Evolutionary conservation across 176 grass and related monocot genomes (phyloP), one percentile per base, ranked within the genome.

Genomic region (Cymbopogon citratus): DNA sequence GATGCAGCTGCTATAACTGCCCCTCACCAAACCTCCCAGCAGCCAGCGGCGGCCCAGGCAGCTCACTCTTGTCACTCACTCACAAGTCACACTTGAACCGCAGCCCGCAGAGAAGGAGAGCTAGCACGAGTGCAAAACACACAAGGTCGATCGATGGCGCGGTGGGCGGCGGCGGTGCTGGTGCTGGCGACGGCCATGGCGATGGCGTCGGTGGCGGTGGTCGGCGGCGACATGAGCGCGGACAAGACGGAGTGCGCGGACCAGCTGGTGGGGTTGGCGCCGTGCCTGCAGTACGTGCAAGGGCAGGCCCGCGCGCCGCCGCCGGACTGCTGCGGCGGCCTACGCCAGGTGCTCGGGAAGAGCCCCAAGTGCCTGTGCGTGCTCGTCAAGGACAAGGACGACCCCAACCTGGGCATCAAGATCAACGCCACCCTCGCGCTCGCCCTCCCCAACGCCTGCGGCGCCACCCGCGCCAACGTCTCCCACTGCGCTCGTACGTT

Each of bases 281-380:
- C 96, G 57, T 99, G 96, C 84, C 87, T 99, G n/a, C 73, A 90
- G 16, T 99, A 93, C 85, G 91, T 95, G 64, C 91, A 99, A 72
- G 93, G 91, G 15, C 66, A 66, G 79, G 87, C 96, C 0, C 70
- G 46, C 3, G 41, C 85, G 40, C 96, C 96, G 74, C 83, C 96
- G 45, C 93, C 96, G 6, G 96, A 95, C 85, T 99, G 95, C 88
- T 98, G 95, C 79, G 69, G 78, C 16, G 95, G 95, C 5, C 95
- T 98, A 16, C 72, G 88, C 61, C 81, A 91, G 69, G 95, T 94
- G 43, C 86, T 98, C 1, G 84, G 73, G 3, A 87, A 91, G 78
- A 98, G 86, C 81, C 92, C 92, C 81, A 92, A 91, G 86, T 98
- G 95, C 84, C 95, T 98, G 9, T 98, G 95, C 89, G 81, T 98